Evolutionary conservation across 2,329 filamentous ascomycete genomes (phyloP).

Genomic region (Hymenoscyphus repandus): DNA sequence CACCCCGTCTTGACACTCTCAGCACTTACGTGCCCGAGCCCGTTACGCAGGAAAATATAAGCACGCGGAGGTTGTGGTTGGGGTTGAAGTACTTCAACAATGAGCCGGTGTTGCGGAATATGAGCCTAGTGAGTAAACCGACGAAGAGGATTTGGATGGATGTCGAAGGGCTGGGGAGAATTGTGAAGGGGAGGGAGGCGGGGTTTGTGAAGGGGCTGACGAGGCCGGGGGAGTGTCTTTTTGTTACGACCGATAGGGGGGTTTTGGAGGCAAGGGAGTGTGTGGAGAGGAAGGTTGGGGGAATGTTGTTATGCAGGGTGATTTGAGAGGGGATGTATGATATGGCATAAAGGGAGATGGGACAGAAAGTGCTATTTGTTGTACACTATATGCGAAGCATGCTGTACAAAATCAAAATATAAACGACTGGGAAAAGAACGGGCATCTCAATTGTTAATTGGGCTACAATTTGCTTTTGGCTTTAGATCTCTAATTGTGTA

Average conservation of each 20-base stretch:
- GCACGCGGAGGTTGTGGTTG: constrained; percentile 61
- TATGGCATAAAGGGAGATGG: constrained; percentile 19
- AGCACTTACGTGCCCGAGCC: constrained; percentile 44
- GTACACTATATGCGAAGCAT: constrained; percentile 2
- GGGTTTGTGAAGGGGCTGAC: constrained; percentile 59
- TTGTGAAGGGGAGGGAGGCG: constrained; percentile 54
- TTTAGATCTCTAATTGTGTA: neutral
- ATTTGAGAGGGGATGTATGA: constrained; percentile 31
- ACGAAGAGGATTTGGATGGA: constrained; percentile 61
- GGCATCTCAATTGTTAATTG: neutral
- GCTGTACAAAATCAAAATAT: neutral
- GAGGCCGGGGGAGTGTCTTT: constrained; percentile 63
- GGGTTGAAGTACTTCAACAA: constrained; percentile 72
- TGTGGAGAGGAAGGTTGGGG: constrained; percentile 63
- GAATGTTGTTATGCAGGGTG: constrained; percentile 61
- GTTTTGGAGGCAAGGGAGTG: constrained; percentile 66
- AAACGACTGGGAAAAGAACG: neutral
- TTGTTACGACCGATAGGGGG: constrained; percentile 61
- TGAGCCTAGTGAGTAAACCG: constrained; percentile 62
- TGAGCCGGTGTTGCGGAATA: constrained; percentile 59
- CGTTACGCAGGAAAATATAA: constrained; percentile 54
- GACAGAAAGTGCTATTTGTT: neutral
- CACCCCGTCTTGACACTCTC: constrained; percentile 45
- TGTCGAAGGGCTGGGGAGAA: constrained; percentile 47
- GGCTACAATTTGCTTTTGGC: neutral